These are phyloP conservation scores for Solanum peruvianum DNA, from an alignment of 257 asterid species.

Conservation along the genomic window DNA sequence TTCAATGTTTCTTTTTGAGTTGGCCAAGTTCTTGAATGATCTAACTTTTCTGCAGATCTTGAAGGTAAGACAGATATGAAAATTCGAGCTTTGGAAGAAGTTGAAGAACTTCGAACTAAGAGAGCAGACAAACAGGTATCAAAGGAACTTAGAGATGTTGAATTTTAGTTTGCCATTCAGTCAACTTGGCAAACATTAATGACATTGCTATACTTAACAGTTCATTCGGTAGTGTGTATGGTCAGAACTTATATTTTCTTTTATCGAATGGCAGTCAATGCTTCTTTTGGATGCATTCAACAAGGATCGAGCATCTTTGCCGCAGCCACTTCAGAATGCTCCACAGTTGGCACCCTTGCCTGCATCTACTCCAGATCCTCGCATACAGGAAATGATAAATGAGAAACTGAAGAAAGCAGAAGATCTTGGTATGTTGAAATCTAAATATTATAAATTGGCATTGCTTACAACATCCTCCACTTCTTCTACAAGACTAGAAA, in stretches of 20 bases:
- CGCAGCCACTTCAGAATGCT: constrained; percentile 70
- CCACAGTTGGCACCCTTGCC: constrained; percentile 50
- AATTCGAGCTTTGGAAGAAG: constrained; percentile 79
- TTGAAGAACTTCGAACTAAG: constrained; percentile 76
- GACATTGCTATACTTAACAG: not conserved
- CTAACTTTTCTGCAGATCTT: constrained; percentile 36
- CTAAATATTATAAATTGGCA: not conserved
- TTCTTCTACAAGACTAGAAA: not conserved
- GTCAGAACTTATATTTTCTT: not conserved
- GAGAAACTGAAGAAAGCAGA: constrained; percentile 96
- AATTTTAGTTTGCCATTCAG: not conserved
- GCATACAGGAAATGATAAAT: constrained; percentile 83
- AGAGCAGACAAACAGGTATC: constrained; percentile 94
- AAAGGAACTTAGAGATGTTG: not conserved
- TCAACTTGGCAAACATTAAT: not conserved
- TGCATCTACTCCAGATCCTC: constrained; percentile 76
- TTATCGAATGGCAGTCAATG: constrained; percentile 50
- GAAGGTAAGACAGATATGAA: constrained; percentile 94
- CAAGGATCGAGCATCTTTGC: constrained; percentile 91
- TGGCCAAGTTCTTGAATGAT: not conserved
- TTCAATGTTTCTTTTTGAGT: not conserved
- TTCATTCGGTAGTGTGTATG: not conserved
- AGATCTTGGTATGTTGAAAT: constrained; percentile 61
- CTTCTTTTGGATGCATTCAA: constrained; percentile 98
- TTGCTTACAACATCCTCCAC: not conserved